Base-by-base conservation (phyloP, 306 rosid genomes). In the Lathyrus sativus region DNA sequence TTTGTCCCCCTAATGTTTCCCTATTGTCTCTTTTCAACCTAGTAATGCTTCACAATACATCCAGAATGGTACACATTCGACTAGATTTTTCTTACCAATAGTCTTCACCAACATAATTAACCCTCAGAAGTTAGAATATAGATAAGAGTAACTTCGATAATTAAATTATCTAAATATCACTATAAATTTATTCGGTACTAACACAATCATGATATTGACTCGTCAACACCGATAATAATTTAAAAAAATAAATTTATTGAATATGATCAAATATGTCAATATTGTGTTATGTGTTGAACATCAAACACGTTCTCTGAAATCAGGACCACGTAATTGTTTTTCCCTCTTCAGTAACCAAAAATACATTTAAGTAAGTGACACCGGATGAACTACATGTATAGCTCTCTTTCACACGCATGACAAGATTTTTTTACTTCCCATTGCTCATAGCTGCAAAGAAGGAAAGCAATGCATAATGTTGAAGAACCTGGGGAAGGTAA, bases 11-110 rank as follows among this genome's bases (percentile, higher is more conserved):
- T 22, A n/a, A 49, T 18, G 15, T 31, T 53, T 61, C 11, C n/a
- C 11, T 49, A 12, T 28, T 60, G 24, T 22, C 17, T 37, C 37
- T 60, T 14, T 55, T 54, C 53, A 62, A 69, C 48, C 46, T 15
- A 2, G 14, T 65, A 38, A 53, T 45, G n/a, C 56, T 63, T 70
- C 67, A n/a, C 7, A 9, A 42, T 51, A 50, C 64, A 50, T 17
- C 42, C 4, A 35, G 18, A 69, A 19, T 3, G 0, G 11, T 31
- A 31, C 33, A 15, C 7, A 61, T 28, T 11, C 62, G 28, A 56
- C 62, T 28, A 13, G 62, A 6, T 28, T 28, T 56, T 56, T 26
- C 39, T 26, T 56, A 28, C 62, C 18, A 56, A 28, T 56, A 12
- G n/a, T 28, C 62, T 28, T 56, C 62, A 5, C 38, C 11, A 1